These are phyloP conservation scores for Verticillium nubilum DNA, from an alignment of 2,329 filamentous ascomycete genomes.

Conservation along the genomic window DNA sequence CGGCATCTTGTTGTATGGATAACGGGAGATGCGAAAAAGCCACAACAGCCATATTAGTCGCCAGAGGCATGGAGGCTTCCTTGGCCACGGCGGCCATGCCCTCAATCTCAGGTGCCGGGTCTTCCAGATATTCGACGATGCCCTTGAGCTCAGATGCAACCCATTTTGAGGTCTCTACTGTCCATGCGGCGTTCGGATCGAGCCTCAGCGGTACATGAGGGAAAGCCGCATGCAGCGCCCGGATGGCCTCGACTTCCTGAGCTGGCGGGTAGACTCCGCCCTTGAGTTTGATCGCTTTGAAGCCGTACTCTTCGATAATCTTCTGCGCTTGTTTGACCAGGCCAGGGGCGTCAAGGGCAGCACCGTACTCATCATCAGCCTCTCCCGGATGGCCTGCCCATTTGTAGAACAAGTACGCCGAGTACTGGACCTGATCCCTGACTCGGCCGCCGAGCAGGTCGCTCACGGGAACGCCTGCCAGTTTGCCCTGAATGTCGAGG, in stretches of 20 bases:
- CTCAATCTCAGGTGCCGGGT: constrained; percentile 32
- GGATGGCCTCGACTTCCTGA: constrained; percentile 32
- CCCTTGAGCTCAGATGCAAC: constrained; percentile 29
- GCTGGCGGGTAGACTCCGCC: constrained; percentile 34
- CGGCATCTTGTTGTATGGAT: constrained; percentile 30
- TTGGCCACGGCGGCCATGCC: constrained; percentile 36
- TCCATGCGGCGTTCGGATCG: constrained; percentile 33
- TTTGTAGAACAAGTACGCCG: constrained; percentile 38
- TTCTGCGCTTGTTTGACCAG: constrained; percentile 27
- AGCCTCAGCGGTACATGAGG: constrained; percentile 28
- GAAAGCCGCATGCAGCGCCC: constrained; percentile 29
- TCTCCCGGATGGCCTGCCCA: constrained; percentile 33
- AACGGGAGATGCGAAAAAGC: constrained; percentile 32
- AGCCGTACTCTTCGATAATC: constrained; percentile 35
- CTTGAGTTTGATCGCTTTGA: constrained; percentile 37
- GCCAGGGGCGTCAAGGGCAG: constrained; percentile 27
- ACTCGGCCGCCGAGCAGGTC: constrained; percentile 32
- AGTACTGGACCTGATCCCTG: constrained; percentile 33
- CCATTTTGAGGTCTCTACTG: constrained; percentile 31
- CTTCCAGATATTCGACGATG: constrained; percentile 33
- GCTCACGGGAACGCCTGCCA: constrained; percentile 30
- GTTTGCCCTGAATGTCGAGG: constrained; percentile 34
- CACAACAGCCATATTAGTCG: constrained; percentile 37
- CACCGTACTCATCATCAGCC: constrained; percentile 31
- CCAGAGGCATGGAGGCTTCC: constrained; percentile 32